Evolutionary conservation across 2,329 filamentous ascomycete species (phyloP).

Genomic region (Magnaporthiopsis poae): DNA sequence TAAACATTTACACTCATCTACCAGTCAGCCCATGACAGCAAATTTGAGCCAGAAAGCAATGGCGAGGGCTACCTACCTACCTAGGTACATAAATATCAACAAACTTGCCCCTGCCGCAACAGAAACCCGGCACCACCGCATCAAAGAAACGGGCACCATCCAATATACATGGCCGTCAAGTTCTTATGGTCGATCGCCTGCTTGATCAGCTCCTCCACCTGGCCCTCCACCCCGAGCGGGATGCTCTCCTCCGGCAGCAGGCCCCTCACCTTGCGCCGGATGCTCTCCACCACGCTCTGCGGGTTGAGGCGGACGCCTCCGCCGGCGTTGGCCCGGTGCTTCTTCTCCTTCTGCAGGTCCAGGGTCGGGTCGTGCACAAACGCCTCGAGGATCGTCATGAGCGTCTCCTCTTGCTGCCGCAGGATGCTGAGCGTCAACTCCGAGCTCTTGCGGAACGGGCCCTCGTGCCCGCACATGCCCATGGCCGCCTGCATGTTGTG

Average conservation of each 20-base stretch:
- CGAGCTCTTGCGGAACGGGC: slow-evolving; percentile 81
- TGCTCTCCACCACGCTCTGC: slow-evolving; percentile 75
- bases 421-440: slow-evolving; percentile 79
- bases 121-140: not conserved
- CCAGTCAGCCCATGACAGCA: too few relatives aligned
- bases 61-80: too few relatives aligned
- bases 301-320: slow-evolving; percentile 40
- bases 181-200: slow-evolving; percentile 74
- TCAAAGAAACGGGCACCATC: slow-evolving; percentile 62
- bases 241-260: slow-evolving; percentile 80
- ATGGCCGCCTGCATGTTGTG: slow-evolving; percentile 99
- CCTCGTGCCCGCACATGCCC: slow-evolving; percentile 87
- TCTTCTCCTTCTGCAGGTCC: slow-evolving; percentile 69
- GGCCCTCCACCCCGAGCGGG: slow-evolving; percentile 85
- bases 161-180: slow-evolving; percentile 90
- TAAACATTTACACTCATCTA: too few relatives aligned
- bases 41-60: too few relatives aligned
- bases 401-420: slow-evolving; percentile 83
- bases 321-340: slow-evolving; percentile 33
- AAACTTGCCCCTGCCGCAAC: too few relatives aligned
- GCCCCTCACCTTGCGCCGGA: slow-evolving; percentile 76
- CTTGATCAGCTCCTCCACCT: slow-evolving; percentile 89
- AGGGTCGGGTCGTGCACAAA: slow-evolving; percentile 96
- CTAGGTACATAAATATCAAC: too few relatives aligned
- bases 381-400: slow-evolving; percentile 94